Evolutionary conservation across 768 basidiomycete species (phyloP).

Genomic region (Amanita exitialis): DNA sequence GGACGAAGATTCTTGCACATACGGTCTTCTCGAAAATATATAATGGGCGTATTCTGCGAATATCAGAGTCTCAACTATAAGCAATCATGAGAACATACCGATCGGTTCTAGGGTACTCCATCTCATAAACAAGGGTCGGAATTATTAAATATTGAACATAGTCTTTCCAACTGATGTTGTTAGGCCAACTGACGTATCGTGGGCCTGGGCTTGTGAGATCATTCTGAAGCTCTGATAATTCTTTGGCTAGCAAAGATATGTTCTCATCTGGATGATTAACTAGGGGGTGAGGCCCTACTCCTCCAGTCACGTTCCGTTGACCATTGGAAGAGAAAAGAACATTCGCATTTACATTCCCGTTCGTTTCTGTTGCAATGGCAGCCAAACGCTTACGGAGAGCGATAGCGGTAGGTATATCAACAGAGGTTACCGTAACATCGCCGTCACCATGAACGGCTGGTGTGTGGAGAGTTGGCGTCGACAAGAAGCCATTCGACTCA

Average conservation of each 20-base stretch:
- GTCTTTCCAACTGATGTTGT: constrained; percentile 73
- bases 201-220: constrained; percentile 73
- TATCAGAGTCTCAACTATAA: constrained; percentile 1
- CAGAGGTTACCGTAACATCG: constrained; percentile 38
- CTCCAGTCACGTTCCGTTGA: constrained; percentile 10
- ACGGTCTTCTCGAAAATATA: constrained; percentile 74
- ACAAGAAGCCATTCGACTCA: constrained; percentile 9
- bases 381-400: constrained; percentile 50
- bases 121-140: constrained; percentile 91
- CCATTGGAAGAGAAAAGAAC: constrained; percentile 4
- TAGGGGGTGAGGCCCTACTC: constrained; percentile 33
- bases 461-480: constrained; percentile 26
- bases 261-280: constrained; percentile 54
- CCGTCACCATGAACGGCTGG: constrained; percentile 35
- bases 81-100: constrained; percentile 31
- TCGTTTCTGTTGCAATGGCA: constrained; percentile 23
- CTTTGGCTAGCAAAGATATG: constrained; percentile 62
- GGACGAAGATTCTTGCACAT: constrained; percentile 24
- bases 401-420: constrained; percentile 41
- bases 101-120: constrained; percentile 91
- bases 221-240: constrained; percentile 64
- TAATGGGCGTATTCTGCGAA: constrained; percentile 54
- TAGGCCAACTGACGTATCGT: constrained; percentile 63
- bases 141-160: constrained; percentile 82
- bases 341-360: constrained; percentile 10